Evolutionary conservation across 169 alveolate genomes (phyloP).

Genomic region (Amoebophrya sp.): DNA sequence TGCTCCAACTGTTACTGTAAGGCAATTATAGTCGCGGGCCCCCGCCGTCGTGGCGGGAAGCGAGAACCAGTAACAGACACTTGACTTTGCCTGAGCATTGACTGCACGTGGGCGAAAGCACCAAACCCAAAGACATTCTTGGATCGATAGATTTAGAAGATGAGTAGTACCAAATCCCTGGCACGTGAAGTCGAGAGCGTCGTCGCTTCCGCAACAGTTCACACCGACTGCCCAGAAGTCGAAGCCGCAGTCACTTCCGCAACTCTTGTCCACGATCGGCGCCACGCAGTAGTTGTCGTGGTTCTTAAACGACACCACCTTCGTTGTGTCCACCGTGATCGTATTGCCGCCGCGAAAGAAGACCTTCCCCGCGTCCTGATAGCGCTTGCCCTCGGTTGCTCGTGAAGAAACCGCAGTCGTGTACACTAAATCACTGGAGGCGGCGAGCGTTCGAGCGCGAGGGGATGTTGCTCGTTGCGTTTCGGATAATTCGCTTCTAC

Average conservation of each 20-base stretch:
- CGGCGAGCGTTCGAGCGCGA: too few relatives aligned
- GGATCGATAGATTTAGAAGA: too few relatives aligned
- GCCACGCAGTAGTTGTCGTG: background rate
- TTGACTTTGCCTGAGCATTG: too few relatives aligned
- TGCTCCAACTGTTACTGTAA: too few relatives aligned
- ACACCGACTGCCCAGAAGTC: background rate
- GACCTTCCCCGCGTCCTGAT: background rate
- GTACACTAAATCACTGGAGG: background rate
- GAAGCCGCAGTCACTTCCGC: background rate
- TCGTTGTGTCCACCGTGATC: background rate
- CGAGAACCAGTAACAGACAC: too few relatives aligned
- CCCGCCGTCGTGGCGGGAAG: too few relatives aligned
- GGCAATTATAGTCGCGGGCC: too few relatives aligned
- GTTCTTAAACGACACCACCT: background rate
- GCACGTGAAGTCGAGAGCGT: background rate
- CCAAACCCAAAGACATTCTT: too few relatives aligned
- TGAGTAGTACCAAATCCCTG: background rate
- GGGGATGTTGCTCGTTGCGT: too few relatives aligned
- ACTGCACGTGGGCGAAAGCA: too few relatives aligned
- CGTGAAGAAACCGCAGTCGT: background rate
- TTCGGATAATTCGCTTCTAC: too few relatives aligned
- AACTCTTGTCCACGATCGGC: background rate
- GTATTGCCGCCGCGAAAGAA: background rate
- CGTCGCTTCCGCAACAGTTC: background rate
- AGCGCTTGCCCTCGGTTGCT: background rate